Conservation (phyloP, 2,329 filamentous ascomycete species). For the Penicillium digitatum region DNA sequence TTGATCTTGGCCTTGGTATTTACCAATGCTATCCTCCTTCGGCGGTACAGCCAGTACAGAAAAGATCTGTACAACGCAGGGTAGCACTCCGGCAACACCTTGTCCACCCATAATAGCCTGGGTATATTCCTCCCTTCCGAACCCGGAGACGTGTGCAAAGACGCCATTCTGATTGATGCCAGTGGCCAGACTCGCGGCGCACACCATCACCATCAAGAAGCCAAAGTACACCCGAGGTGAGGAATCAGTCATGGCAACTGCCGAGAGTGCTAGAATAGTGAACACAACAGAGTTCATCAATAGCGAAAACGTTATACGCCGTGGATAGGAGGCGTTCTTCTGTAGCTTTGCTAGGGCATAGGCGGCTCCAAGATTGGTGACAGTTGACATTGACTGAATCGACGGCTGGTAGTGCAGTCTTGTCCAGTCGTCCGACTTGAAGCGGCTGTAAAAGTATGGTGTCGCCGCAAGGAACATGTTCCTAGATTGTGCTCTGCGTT, state of each 20-base stretch:
- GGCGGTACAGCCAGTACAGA: constrained; percentile 67
- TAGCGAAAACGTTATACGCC: constrained; percentile 74
- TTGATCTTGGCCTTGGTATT: constrained; percentile 28
- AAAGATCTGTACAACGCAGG: constrained; percentile 79
- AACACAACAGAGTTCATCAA: constrained; percentile 75
- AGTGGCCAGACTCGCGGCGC: constrained; percentile 71
- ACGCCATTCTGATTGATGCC: constrained; percentile 90
- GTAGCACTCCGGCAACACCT: constrained; percentile 84
- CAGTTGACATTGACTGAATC: constrained; percentile 79
- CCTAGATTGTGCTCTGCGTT: constrained; percentile 42
- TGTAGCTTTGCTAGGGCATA: constrained; percentile 76
- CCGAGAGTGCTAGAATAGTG: constrained; percentile 73
- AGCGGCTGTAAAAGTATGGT: constrained; percentile 85
- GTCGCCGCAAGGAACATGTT: constrained; percentile 98
- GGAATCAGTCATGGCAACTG: constrained; percentile 60
- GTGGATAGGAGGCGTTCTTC: constrained; percentile 77
- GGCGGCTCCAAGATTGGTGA: constrained; percentile 75
- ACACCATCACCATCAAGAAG: constrained; percentile 80
- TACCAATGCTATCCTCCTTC: constrained; percentile 32
- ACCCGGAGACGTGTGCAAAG: constrained; percentile 85
- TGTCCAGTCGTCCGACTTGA: constrained; percentile 66
- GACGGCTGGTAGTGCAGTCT: constrained; percentile 81
- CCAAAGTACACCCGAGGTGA: constrained; percentile 66
- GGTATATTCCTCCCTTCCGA: constrained; percentile 81
- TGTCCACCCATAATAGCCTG: constrained; percentile 96